Base-by-base conservation (phyloP, 169 alveolate species). In the Cryptosporidium felis region DNA sequence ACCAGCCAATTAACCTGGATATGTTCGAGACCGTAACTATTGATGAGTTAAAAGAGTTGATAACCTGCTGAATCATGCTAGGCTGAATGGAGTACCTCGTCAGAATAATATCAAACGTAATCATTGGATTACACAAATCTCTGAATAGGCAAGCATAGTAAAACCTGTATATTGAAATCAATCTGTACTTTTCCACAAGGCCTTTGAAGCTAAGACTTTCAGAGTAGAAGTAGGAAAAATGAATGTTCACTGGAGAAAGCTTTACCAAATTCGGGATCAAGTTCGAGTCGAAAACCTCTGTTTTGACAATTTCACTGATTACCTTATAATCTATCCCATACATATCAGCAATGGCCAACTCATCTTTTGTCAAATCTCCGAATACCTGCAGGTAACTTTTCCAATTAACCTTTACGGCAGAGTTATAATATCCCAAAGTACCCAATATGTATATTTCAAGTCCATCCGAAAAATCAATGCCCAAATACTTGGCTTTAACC, bases 101-200 rank as follows among this genome's bases (percentile, higher is more conserved):
- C 66, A 58, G 32, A 53, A 74, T 74, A 14, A 51, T 16, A 28
- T 74, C 85, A 23, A 53, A 21, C 0, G 85, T 53, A 8, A 74
- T 10, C 21, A 51, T 36, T 12, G 66, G 85, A 53, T 74, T 74
- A 21, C 85, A 74, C 14, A 74, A 12, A 18, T 74, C 85, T 9
- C 66, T 74, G 32, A 40, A 18, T 12, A 74, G 56, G 28, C 85
- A 74, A 3, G 85, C 47, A 38, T 74, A 74, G 42, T 74, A 74
- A 21, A 74, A 38, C 42, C 59, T 74, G 59, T 74, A 74, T 3
- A 74, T 49, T 9, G 41, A 28, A 5, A 74, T n/a, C 6, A 74
- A 59, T 16, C 85, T 28, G 26, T 74, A 74, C 28, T 74, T 74
- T 53, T 74, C 85, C 18, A 74, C 18, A 26, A 74, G 16, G 1